Percentiles rank a stretch among this genome's conserved stretches.
phyloP scores from a whole-genome alignment of 192 early-diverging fungal species.

The Backusella morwellensis region DNA sequence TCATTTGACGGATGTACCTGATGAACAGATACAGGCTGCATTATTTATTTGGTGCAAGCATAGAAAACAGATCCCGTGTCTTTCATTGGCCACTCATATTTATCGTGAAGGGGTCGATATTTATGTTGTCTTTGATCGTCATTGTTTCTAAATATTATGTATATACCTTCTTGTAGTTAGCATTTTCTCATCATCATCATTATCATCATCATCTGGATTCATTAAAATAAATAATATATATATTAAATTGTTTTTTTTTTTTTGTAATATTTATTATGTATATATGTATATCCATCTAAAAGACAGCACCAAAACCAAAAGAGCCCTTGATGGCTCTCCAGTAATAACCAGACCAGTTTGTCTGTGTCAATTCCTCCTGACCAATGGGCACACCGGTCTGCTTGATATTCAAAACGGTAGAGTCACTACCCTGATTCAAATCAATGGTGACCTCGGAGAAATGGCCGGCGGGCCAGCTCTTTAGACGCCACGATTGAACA shows the following conservation, averaged over 20 bases:
- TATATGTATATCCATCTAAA: slow-evolving; percentile 10
- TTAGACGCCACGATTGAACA: slow-evolving; percentile 83
- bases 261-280: not conserved
- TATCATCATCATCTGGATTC: not conserved
- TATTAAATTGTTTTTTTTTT: not conserved
- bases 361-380: slow-evolving; percentile 77
- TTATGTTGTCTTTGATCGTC: slow-evolving; percentile 22
- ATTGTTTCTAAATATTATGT: not conserved
- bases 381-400: slow-evolving; percentile 87
- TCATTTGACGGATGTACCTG: slow-evolving; percentile 8
- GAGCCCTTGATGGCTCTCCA: slow-evolving; percentile 90
- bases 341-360: slow-evolving; percentile 92
- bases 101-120: slow-evolving; percentile 10
- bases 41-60: slow-evolving; percentile 11
- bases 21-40: slow-evolving; percentile 9
- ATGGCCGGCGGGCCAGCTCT: slow-evolving; percentile 83
- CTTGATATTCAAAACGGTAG: slow-evolving; percentile 65
- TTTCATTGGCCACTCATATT: slow-evolving; percentile 13
- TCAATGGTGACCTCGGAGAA: slow-evolving; percentile 78
- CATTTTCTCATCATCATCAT: not conserved
- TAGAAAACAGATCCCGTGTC: not conserved
- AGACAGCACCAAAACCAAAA: slow-evolving; percentile 60
- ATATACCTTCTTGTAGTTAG: not conserved
- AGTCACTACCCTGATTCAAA: slow-evolving; percentile 70
- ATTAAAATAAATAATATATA: not conserved